Conservation (phyloP, 2,329 filamentous ascomycete genomes). For the Didymella lethalis region DNA sequence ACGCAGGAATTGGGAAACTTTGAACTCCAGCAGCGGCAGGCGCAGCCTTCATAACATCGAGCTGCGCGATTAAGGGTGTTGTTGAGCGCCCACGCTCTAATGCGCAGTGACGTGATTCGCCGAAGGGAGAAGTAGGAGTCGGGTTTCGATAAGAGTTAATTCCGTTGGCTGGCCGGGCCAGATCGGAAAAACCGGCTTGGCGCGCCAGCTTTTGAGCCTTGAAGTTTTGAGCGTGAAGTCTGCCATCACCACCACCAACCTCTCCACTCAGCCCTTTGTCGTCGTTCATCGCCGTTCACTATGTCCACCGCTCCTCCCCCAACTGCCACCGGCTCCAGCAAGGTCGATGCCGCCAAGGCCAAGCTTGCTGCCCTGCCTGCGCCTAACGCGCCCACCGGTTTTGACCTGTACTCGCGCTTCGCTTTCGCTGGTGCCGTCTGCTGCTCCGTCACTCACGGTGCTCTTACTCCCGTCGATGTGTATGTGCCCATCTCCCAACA, state of each 20-base stretch:
- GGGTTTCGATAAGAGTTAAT: slow-evolving; percentile 16
- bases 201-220: slow-evolving; percentile 13
- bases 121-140: slow-evolving; percentile 11
- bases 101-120: slow-evolving; percentile 19
- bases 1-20: neutral
- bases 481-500: slow-evolving; percentile 64
- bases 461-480: slow-evolving; percentile 98
- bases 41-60: neutral
- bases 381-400: slow-evolving; percentile 65
- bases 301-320: slow-evolving; percentile 53
- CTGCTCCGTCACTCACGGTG: slow-evolving; percentile 97
- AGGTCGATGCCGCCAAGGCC: slow-evolving; percentile 63
- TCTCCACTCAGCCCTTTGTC: slow-evolving; percentile 41
- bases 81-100: slow-evolving; percentile 22
- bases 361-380: slow-evolving; percentile 53
- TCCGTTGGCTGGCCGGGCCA: slow-evolving; percentile 18
- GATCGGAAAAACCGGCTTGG: slow-evolving; percentile 11
- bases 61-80: slow-evolving; percentile 19
- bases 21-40: neutral
- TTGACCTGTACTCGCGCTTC: slow-evolving; percentile 91
- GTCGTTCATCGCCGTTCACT: slow-evolving; percentile 21
- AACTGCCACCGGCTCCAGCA: slow-evolving; percentile 59
- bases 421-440: slow-evolving; percentile 97
- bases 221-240: slow-evolving; percentile 4
- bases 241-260: slow-evolving; percentile 28